A percentile compares a stretch with the other conserved stretches of the same genome.
phyloP scores from a whole-genome alignment of 1,284 basidiomycete species.

The Pascua guehoae region DNA sequence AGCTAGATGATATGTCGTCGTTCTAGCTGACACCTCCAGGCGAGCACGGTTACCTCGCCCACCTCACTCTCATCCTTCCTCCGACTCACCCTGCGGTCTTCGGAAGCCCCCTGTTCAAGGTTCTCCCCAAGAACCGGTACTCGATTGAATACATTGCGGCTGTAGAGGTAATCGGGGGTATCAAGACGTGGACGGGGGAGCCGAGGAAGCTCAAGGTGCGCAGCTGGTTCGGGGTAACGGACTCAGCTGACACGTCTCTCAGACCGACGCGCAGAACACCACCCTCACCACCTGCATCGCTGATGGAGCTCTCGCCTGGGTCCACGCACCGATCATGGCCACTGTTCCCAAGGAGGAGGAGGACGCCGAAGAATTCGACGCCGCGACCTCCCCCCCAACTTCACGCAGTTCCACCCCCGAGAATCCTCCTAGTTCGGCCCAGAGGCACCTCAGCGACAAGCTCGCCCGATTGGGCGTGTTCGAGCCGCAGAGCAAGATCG shows the following conservation, averaged over 20 bases:
- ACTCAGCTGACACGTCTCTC: background rate
- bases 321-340: slow-evolving; percentile 14
- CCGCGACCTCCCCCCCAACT: no score
- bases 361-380: no score
- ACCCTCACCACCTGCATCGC: slow-evolving; percentile 24
- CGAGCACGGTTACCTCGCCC: slow-evolving; percentile 13
- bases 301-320: slow-evolving; percentile 32
- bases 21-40: background rate
- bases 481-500: background rate
- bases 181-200: slow-evolving; percentile 27
- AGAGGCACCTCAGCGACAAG: background rate
- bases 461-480: background rate
- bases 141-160: slow-evolving; percentile 25
- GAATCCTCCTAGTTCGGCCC: no score
- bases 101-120: slow-evolving; percentile 9
- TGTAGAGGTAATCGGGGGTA: slow-evolving; percentile 24
- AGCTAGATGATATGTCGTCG: no score
- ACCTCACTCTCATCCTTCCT: slow-evolving; percentile 31
- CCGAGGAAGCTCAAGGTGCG: slow-evolving; percentile 26
- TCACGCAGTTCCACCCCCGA: no score
- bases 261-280: slow-evolving; percentile 35
- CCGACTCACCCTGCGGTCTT: slow-evolving; percentile 28
- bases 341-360: slow-evolving; percentile 8
- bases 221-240: background rate
- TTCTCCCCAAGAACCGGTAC: slow-evolving; percentile 24